Evolutionary conservation across 495 filamentous ascomycete species (phyloP).

Genomic region (Penicillium subrubescens): DNA sequence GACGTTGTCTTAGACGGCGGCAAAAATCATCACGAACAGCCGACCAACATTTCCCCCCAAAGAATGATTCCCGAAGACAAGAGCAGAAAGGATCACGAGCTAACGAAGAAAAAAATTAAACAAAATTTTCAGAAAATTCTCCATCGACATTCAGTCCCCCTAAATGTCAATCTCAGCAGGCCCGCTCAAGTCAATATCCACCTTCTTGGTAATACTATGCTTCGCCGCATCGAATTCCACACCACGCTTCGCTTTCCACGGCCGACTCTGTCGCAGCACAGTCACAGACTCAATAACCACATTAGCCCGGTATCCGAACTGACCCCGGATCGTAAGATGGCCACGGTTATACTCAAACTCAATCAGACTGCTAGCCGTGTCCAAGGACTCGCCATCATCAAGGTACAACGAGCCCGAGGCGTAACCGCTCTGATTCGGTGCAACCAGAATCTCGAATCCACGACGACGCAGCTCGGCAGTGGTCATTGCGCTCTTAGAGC

Average conservation of each 20-base stretch:
- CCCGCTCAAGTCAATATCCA: constrained; percentile 27
- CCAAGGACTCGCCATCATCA: constrained; percentile 61
- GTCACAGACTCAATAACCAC: constrained; percentile 53
- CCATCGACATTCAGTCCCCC: neutral
- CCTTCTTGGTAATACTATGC: constrained; percentile 29
- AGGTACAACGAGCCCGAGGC: constrained; percentile 60
- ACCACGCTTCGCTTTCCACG: neutral
- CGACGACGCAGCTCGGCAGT: constrained; percentile 66
- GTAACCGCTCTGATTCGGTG: constrained; percentile 52
- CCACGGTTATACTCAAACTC: constrained; percentile 56
- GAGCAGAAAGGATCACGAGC: neutral
- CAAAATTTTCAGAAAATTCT: neutral
- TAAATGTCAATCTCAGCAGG: constrained; percentile 22
- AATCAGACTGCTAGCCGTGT: constrained; percentile 47
- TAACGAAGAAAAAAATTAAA: neutral
- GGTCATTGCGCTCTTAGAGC: constrained; percentile 64
- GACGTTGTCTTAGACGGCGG: neutral
- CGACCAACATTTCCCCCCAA: neutral
- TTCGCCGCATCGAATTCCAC: constrained; percentile 14
- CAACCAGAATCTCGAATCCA: constrained; percentile 71
- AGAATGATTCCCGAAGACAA: neutral
- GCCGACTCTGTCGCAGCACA: constrained; percentile 49
- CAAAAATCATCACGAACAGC: neutral
- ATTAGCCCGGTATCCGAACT: constrained; percentile 49
- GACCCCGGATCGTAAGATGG: constrained; percentile 52